Evolutionary conservation across 2,329 filamentous ascomycete genomes (phyloP).

Genomic region (Trichoderma sp.): DNA sequence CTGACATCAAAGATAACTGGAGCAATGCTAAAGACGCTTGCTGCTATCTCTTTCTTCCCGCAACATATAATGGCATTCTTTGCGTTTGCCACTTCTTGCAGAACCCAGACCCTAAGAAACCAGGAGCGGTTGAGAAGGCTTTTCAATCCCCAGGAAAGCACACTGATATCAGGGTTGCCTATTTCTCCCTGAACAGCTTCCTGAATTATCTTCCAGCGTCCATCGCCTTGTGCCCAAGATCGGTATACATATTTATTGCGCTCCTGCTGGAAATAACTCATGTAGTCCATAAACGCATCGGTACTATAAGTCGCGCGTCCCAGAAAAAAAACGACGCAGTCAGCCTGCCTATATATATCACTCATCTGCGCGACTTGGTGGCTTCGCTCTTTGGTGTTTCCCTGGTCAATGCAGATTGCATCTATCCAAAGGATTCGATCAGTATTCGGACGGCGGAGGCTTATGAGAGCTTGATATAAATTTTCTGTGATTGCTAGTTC

Average conservation of each 20-base stretch:
- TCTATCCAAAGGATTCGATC: neutral
- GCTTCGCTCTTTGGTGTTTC: neutral
- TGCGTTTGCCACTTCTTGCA: slow-evolving; percentile 1
- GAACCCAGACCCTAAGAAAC: neutral
- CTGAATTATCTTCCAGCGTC: neutral
- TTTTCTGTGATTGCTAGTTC: neutral
- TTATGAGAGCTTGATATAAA: neutral
- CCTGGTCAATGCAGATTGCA: neutral
- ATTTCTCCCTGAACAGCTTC: neutral
- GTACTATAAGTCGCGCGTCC: neutral
- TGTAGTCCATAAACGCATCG: neutral
- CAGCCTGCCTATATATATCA: neutral
- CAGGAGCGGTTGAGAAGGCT: neutral
- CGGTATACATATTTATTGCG: neutral
- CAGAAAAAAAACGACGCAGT: neutral
- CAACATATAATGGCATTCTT: neutral
- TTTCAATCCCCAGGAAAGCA: neutral
- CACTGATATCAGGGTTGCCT: neutral
- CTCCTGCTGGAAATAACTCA: neutral
- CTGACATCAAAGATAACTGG: neutral
- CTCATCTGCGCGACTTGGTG: neutral
- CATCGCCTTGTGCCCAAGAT: neutral
- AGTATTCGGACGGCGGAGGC: neutral
- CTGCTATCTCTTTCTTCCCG: neutral
- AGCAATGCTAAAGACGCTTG: neutral